Conservation (phyloP, 2,329 filamentous ascomycete genomes). For the Curvularia spicifera region DNA sequence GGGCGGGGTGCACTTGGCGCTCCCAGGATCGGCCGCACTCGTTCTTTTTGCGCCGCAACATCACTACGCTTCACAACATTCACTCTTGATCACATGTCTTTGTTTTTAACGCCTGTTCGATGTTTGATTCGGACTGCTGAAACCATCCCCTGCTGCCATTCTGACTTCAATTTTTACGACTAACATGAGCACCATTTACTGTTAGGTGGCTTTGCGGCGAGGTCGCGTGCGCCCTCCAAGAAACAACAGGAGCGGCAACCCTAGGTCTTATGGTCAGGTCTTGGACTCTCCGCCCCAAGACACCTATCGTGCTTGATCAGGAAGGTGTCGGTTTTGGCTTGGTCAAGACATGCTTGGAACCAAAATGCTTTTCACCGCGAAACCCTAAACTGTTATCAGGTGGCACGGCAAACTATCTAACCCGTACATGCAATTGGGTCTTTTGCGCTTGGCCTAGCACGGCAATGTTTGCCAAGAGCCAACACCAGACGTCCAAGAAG, state of each 20-base stretch:
- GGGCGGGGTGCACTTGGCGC: slow-evolving; percentile 12
- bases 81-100: neutral
- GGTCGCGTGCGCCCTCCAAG: neutral
- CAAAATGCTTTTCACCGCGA: neutral
- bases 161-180: neutral
- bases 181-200: neutral
- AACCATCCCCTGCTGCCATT: too few species aligned
- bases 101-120: neutral
- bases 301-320: slow-evolving; percentile 20
- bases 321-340: slow-evolving; percentile 20
- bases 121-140: neutral
- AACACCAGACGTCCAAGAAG: slow-evolving; percentile 4
- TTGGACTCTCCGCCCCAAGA: neutral
- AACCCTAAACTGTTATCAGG: slow-evolving; percentile 4
- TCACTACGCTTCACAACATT: neutral
- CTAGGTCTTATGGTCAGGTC: neutral
- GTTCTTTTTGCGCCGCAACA: neutral
- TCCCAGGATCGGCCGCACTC: neutral
- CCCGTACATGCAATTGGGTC: neutral
- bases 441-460: slow-evolving; percentile 16
- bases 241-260: neutral
- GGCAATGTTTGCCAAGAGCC: slow-evolving; percentile 12
- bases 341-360: slow-evolving; percentile 7
- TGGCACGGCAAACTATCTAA: slow-evolving; percentile 2
- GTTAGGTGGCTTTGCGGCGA: neutral